Evolutionary conservation across 2,329 filamentous ascomycete genomes (phyloP).

Genomic region (Penicillium sp.): DNA sequence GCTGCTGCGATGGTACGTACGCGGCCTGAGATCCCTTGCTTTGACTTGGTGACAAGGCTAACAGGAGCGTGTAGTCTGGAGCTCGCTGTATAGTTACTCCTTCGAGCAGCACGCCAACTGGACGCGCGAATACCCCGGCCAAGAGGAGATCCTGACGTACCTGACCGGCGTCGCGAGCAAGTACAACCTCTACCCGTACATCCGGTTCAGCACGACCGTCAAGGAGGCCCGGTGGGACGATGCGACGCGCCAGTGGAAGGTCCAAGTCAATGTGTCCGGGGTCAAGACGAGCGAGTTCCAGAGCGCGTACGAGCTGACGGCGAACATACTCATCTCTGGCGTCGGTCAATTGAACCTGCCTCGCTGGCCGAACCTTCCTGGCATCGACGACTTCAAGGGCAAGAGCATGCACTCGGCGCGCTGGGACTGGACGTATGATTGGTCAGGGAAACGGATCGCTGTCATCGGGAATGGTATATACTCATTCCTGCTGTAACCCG

Average conservation of each 20-base stretch:
- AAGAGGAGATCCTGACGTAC: slow-evolving; percentile 65
- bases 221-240: slow-evolving; percentile 62
- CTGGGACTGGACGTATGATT: slow-evolving; percentile 65
- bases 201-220: slow-evolving; percentile 62
- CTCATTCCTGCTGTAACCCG: not conserved
- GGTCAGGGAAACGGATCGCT: slow-evolving; percentile 60
- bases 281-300: slow-evolving; percentile 62
- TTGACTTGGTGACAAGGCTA: not conserved
- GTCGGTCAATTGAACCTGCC: slow-evolving; percentile 65
- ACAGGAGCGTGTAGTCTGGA: slow-evolving; percentile 48
- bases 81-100: slow-evolving; percentile 62
- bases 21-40: not conserved
- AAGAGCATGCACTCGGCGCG: slow-evolving; percentile 62
- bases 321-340: slow-evolving; percentile 62
- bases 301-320: slow-evolving; percentile 57
- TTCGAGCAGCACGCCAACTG: slow-evolving; percentile 65
- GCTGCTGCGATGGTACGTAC: slow-evolving; percentile 55
- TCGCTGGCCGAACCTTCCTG: slow-evolving; percentile 54
- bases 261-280: slow-evolving; percentile 53
- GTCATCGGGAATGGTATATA: slow-evolving; percentile 62
- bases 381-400: slow-evolving; percentile 54
- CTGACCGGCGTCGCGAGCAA: slow-evolving; percentile 59
- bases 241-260: slow-evolving; percentile 55
- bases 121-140: slow-evolving; percentile 63
- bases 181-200: slow-evolving; percentile 60